Evolutionary conservation across 2,329 filamentous ascomycete species (phyloP).

Genomic region (Tolypocladium endophyticum): DNA sequence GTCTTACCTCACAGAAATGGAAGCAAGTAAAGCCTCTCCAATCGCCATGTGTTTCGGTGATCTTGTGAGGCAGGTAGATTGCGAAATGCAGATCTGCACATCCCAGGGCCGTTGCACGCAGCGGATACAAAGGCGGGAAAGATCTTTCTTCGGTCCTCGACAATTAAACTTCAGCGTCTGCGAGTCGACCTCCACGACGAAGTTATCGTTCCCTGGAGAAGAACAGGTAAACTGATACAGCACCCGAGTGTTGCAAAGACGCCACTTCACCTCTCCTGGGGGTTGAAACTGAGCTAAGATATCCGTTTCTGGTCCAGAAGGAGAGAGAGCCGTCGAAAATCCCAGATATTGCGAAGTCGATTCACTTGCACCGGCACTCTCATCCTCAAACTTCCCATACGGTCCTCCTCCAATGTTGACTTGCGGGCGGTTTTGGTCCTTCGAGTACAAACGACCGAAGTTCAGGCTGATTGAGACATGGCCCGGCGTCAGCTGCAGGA

Average conservation of each 20-base stretch:
- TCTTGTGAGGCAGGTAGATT: slow-evolving; percentile 2
- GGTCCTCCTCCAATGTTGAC: slow-evolving; percentile 12
- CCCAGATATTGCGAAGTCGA: slow-evolving; percentile 5
- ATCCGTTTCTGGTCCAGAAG: slow-evolving; percentile 14
- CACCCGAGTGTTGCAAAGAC: slow-evolving; percentile 6
- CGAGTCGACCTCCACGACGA: slow-evolving; percentile 17
- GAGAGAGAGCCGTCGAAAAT: slow-evolving; percentile 18
- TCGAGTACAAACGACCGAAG: slow-evolving; percentile 19
- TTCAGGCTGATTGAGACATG: slow-evolving; percentile 11
- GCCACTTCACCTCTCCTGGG: slow-evolving; percentile 10
- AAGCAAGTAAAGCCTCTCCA: slow-evolving; percentile 10
- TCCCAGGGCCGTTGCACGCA: slow-evolving; percentile 21
- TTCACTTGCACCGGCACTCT: slow-evolving; percentile 2
- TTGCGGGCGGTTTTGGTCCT: slow-evolving; percentile 6
- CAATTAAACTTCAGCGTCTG: slow-evolving; percentile 12
- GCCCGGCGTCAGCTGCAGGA: slow-evolving; percentile 14
- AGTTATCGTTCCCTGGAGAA: neutral
- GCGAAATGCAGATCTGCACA: slow-evolving; percentile 13
- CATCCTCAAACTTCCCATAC: slow-evolving; percentile 4
- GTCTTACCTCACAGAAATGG: slow-evolving; percentile 15
- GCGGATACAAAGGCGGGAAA: slow-evolving; percentile 16
- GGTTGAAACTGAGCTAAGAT: slow-evolving; percentile 6
- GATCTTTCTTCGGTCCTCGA: slow-evolving; percentile 7
- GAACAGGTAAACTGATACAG: slow-evolving; percentile 17
- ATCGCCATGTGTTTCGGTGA: slow-evolving; percentile 9